Base-by-base conservation (phyloP, 257 asterid species). In the Solanum tarapatanum region DNA sequence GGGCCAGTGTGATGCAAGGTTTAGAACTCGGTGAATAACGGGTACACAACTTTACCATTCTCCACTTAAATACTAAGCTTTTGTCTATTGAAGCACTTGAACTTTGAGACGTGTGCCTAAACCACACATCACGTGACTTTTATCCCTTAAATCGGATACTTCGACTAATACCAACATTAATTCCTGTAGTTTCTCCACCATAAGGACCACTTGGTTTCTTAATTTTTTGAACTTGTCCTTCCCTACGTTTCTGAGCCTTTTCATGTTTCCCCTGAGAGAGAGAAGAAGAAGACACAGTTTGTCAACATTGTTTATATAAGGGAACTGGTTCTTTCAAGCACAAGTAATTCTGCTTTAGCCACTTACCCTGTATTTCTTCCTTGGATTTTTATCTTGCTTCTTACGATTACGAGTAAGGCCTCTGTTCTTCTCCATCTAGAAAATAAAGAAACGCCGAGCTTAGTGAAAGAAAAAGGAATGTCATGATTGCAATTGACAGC, bases 181-280 rank as follows among this genome's bases (percentile, higher is more conserved):
- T 95, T 87, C 99, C 99, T 9, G 99, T 69, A 12, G 96, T 84
- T 93, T 97, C 99, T 33, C 99, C 99, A 69, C 95, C 96, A 7
- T 95, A 97, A 76, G 91, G 90, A 69, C 98, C 98, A 13, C 92
- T 76, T 5, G 93, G 92, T 89, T 90, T 93, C 90, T 90, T 92
- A 62, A 93, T 87, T 0, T 86, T 96, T 5, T 90, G 95, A 30
- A 94, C 96, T 90, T 95, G 98, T 75, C 99, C 99, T 76, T 90
- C 93, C 82, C 98, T 88, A 14, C 93, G 91, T 5, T 60, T 84
- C 88, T 90, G 92, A 30, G 92, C 93, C 89, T 94, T 93, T 82
- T 92, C 7, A 92, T 95, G 97, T 87, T 95, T 94, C 89, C 90
- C 66, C 99, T 97, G 98, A 33, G 82, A 88, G 64, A 86, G 13